These are phyloP conservation scores for Hamamelis virginiana DNA, from an alignment of 164 flowering plant genomes.

Conservation along the genomic window DNA sequence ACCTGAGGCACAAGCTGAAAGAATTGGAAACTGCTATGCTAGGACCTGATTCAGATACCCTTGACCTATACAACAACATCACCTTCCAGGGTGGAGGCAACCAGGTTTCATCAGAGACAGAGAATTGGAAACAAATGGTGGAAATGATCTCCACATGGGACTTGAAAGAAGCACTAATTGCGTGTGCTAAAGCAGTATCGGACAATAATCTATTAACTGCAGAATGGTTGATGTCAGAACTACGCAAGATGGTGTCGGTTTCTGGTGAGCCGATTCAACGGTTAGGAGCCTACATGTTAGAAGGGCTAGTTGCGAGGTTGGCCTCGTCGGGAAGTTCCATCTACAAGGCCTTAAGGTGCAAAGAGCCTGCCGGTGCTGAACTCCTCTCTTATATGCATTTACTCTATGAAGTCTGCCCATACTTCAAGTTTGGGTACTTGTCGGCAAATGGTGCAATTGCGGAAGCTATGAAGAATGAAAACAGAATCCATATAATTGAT, in stretches of 20 bases:
- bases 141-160: constrained; percentile 52
- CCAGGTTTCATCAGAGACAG: constrained; percentile 28
- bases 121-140: constrained; percentile 34
- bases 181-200: constrained; percentile 63
- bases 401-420: constrained; percentile 77
- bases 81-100: constrained; percentile 1
- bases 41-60: constrained; percentile 45
- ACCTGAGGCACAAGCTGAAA: constrained; percentile 48
- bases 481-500: constrained; percentile 68
- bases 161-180: constrained; percentile 48
- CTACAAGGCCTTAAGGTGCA: constrained; percentile 68
- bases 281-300: constrained; percentile 77
- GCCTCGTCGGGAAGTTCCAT: constrained; percentile 64
- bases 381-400: constrained; percentile 74
- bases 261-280: constrained; percentile 77
- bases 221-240: constrained; percentile 55
- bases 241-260: constrained; percentile 75
- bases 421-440: constrained; percentile 78
- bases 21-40: constrained; percentile 69
- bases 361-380: constrained; percentile 59
- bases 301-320: constrained; percentile 68
- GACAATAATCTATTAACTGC: constrained; percentile 40
- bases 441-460: constrained; percentile 88
- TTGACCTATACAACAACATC: constrained; percentile 22
- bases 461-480: constrained; percentile 73